Conservation (phyloP, 176 grass and related monocot species). For the Bothriochloa decipiens region DNA sequence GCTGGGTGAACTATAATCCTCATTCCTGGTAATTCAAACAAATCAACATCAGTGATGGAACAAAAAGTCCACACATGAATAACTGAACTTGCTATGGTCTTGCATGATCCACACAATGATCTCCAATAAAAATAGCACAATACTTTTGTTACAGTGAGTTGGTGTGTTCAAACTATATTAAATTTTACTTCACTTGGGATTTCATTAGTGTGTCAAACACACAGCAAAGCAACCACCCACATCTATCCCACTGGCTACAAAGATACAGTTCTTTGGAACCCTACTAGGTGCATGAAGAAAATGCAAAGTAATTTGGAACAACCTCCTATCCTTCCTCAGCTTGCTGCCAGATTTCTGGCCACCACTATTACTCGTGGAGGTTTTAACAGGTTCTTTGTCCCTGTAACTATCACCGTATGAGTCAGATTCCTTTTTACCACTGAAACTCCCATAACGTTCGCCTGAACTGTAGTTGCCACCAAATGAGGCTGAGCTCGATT, state of each 20-base stretch:
- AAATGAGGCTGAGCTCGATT: constrained; percentile 79
- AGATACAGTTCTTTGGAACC: background rate
- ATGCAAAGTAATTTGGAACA: constrained; percentile 22
- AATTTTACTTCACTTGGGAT: background rate
- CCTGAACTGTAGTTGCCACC: constrained; percentile 61
- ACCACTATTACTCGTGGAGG: constrained; percentile 43
- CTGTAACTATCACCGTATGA: constrained; percentile 65
- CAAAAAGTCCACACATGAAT: constrained; percentile 13
- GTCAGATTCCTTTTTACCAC: constrained; percentile 70
- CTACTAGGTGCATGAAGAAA: constrained; percentile 22
- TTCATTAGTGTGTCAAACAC: constrained; percentile 5
- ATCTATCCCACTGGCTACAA: background rate
- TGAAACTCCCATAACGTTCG: constrained; percentile 80
- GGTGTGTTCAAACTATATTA: constrained; percentile 29
- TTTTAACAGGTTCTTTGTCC: constrained; percentile 64
- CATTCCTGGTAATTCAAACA: constrained; percentile 40
- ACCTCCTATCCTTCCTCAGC: constrained; percentile 71
- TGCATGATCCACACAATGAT: constrained; percentile 14
- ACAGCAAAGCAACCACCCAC: background rate
- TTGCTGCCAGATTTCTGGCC: constrained; percentile 57
- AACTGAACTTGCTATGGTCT: constrained; percentile 13
- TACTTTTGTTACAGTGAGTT: constrained; percentile 27
- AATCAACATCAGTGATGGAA: constrained; percentile 37
- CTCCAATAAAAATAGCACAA: constrained; percentile 22
- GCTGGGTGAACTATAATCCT: constrained; percentile 15